A percentile compares a stretch with the other conserved stretches of the same genome.
phyloP scores from a whole-genome alignment of 2,329 filamentous ascomycete species.

The Sporothrix pallida region DNA sequence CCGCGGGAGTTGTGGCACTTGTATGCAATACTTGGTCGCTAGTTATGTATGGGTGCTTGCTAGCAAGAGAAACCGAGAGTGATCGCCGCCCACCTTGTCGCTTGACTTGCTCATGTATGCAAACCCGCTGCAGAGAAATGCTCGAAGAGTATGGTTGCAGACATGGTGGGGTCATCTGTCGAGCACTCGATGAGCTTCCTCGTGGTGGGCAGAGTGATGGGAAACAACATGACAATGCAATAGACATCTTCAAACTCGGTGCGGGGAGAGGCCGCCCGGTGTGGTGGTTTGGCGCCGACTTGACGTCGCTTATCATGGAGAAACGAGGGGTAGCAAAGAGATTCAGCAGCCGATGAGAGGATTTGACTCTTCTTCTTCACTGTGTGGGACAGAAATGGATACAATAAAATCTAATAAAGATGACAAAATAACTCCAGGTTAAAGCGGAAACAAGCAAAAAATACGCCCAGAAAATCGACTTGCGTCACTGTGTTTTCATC shows the following conservation, averaged over 20 bases:
- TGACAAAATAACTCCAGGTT: background rate
- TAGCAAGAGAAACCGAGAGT: background rate
- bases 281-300: background rate
- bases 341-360: too few relatives aligned
- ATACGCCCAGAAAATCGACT: background rate
- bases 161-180: conserved; percentile 5
- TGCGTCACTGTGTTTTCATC: background rate
- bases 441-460: too few relatives aligned
- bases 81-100: background rate
- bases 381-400: background rate
- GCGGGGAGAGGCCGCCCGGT: background rate
- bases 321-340: background rate
- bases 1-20: background rate
- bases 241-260: background rate
- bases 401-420: background rate
- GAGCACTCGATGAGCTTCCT: background rate
- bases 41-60: background rate
- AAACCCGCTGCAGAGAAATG: background rate
- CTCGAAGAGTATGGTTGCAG: conserved; percentile 5
- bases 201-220: background rate
- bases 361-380: too few relatives aligned
- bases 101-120: conserved; percentile 2
- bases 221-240: background rate
- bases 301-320: background rate
- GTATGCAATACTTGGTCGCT: too few relatives aligned